These are phyloP conservation scores for Kodamaea laetipori DNA, from an alignment of 805 yeast genomes.

Conservation along the genomic window DNA sequence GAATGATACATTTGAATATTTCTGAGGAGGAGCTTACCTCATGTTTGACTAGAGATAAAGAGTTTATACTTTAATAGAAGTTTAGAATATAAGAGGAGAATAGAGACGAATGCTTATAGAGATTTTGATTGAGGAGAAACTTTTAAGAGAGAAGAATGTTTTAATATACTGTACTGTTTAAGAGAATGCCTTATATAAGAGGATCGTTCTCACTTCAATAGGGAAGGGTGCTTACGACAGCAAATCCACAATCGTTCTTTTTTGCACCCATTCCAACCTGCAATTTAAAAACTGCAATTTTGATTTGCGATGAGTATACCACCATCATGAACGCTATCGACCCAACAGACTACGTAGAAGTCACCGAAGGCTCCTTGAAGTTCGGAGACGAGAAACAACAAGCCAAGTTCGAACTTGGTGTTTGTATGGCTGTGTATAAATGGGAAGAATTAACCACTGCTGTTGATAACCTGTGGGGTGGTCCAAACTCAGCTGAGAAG, in stretches of 20 bases:
- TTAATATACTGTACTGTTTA: too few species aligned
- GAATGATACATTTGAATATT: conserved; percentile 63
- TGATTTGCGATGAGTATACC: conserved; percentile 3
- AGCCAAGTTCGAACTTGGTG: conserved; percentile 89
- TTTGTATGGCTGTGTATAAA: conserved; percentile 82
- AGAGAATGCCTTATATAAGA: too few species aligned
- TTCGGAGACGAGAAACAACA: conserved; percentile 67
- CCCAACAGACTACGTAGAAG: conserved; percentile 57
- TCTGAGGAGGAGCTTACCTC: conserved; percentile 67
- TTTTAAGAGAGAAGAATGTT: too few species aligned
- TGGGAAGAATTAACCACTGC: conserved; percentile 92
- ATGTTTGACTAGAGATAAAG: conserved; percentile 23
- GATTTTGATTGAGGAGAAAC: too few species aligned
- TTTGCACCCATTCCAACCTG: not conserved
- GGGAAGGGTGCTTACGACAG: too few species aligned
- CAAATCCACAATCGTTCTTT: too few species aligned
- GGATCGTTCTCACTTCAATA: too few species aligned
- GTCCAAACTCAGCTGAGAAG: conserved; percentile 84
- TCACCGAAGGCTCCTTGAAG: conserved; percentile 44
- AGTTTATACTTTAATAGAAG: conserved; percentile 6
- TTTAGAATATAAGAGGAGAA: too few species aligned
- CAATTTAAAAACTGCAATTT: not conserved
- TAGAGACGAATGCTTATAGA: too few species aligned
- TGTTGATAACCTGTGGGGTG: conserved; percentile 94
- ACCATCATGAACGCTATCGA: conserved; percentile 35